Base-by-base conservation (phyloP, 441 rosid species). In the Rhodomyrtus psidioides region DNA sequence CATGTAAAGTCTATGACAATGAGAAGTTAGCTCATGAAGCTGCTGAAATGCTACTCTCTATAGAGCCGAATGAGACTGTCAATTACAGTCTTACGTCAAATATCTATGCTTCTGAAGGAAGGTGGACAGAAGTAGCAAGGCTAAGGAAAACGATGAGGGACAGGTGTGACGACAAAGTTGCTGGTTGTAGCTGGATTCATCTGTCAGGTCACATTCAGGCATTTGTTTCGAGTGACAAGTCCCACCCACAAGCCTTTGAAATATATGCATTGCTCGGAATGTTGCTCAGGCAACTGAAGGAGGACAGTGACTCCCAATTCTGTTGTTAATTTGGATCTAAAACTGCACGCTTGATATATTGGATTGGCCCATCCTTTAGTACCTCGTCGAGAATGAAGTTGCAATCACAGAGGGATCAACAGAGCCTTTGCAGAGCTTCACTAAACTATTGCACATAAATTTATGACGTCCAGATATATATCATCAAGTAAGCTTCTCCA, bases 181-280 rank as follows among this genome's bases (percentile, higher is more conserved):
- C 95, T 26, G 98, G 94, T 58, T 90, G 90, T 89, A 95, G 96
- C 89, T 90, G 97, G 96, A 83, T 87, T 79, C 89, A 91, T 86
- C 86, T 89, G 55, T 84, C 85, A 44, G 87, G 87, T 53, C 53
- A 27, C 14, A 30, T 70, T 30, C 86, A 85, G 74, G 49, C 84
- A 39, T 88, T 88, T 62, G 86, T 86, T 54, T 88, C 90, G 30
- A 81, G 89, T 85, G 91, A 89, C 85, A 86, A 86, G 79, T 84
- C 60, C 27, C 84, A 56, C n/a, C 83, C 56, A 6, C 62, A 53
- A 85, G 81, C 83, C 83, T 55, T 60, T 24, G 57, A 76, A 79
- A 27, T 85, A 51, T 46, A 76, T 76, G 86, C 57, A 76, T 34
- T 46, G 79, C 53, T 85, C 27, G 26, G 53, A 24, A 55, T 81